Evolutionary conservation across 106 monocot species (phyloP).

Genomic region (Acorus calamus): DNA sequence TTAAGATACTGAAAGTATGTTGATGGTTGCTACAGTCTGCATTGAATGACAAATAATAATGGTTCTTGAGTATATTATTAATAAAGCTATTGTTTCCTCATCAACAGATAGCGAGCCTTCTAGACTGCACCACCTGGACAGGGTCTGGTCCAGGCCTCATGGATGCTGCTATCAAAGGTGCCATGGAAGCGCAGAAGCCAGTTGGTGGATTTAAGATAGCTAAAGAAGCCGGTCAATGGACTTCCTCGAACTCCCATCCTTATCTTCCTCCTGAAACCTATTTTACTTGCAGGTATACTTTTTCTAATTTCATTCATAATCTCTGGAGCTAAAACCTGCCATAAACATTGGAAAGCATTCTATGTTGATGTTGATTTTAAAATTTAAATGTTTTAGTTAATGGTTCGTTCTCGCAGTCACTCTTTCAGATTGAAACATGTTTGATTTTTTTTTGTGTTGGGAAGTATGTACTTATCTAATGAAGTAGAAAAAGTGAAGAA

Average conservation of each 20-base stretch:
- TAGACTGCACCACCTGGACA: conserved; percentile 91
- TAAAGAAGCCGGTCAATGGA: conserved; percentile 81
- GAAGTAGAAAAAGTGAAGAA: too few species aligned
- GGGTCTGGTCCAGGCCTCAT: conserved; percentile 95
- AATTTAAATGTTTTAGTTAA: too few species aligned
- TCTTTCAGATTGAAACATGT: too few species aligned
- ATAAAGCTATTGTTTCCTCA: neutral
- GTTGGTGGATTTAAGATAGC: conserved; percentile 91
- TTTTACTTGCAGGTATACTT: conserved; percentile 73
- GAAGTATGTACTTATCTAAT: too few species aligned
- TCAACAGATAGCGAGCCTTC: conserved; percentile 49
- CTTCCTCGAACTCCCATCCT: conserved; percentile 68
- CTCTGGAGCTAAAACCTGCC: too few species aligned
- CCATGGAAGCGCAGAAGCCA: conserved; percentile 61
- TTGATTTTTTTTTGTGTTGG: too few species aligned
- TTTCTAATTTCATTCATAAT: neutral
- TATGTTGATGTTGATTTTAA: too few species aligned
- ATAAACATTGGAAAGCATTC: too few species aligned
- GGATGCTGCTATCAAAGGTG: conserved; percentile 80
- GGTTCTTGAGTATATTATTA: neutral
- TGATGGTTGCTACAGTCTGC: too few species aligned
- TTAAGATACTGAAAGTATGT: too few species aligned
- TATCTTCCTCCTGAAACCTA: conserved; percentile 70
- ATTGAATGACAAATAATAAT: too few species aligned
- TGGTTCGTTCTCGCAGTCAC: too few species aligned